Conservation (phyloP, 2,329 filamentous ascomycete genomes). For the Cryphonectria japonica region DNA sequence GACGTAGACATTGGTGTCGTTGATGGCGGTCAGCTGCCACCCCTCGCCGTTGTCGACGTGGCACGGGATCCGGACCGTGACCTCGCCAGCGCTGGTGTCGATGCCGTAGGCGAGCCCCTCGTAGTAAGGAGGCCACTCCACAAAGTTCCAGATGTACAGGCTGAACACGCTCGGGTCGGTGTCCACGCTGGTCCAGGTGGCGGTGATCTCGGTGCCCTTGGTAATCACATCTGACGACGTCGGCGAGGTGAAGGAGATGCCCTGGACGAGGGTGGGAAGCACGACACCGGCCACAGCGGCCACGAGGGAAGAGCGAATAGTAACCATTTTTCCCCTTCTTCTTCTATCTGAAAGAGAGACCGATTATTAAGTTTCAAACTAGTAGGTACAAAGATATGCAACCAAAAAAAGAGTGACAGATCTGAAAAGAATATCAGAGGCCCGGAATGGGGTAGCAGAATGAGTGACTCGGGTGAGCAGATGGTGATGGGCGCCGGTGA, state of each 20-base stretch:
- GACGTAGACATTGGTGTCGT: conserved; percentile 28
- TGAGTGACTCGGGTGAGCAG: conserved; percentile 18
- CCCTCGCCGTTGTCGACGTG: conserved; percentile 14
- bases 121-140: conserved; percentile 23
- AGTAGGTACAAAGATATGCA: neutral
- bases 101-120: conserved; percentile 22
- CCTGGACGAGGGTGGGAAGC: conserved; percentile 17
- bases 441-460: neutral
- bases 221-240: neutral
- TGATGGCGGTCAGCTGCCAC: conserved; percentile 27
- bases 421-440: neutral
- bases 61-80: conserved; percentile 21
- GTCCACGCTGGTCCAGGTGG: conserved; percentile 21
- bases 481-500: neutral
- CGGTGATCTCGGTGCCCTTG: conserved; percentile 13
- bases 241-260: conserved; percentile 21
- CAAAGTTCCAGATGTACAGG: conserved; percentile 29
- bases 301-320: neutral
- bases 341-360: too few species aligned
- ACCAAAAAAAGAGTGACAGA: neutral
- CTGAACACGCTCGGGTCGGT: conserved; percentile 23
- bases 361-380: neutral
- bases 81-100: conserved; percentile 11
- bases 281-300: conserved; percentile 12
- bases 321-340: neutral